Conservation (phyloP, 305 asterid genomes). For the Fraxinus baroniana region DNA sequence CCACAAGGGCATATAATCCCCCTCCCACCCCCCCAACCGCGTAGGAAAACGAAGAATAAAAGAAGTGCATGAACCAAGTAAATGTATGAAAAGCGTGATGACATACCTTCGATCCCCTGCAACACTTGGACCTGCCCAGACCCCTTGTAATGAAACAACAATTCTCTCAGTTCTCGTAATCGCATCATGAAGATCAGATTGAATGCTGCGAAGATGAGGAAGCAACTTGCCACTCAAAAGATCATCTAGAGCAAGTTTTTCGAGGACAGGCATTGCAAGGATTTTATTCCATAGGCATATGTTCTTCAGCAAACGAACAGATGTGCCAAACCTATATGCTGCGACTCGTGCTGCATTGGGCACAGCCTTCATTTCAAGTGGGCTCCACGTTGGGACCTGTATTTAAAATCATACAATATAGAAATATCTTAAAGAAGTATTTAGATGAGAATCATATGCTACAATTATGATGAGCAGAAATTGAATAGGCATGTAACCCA, state of each 20-base stretch:
- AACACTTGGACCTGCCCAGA: conserved; percentile 81
- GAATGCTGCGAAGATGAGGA: conserved; percentile 89
- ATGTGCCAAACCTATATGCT: conserved; percentile 80
- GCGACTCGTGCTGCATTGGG: conserved; percentile 90
- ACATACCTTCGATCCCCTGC: conserved; percentile 62
- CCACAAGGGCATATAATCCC: neutral
- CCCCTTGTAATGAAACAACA: conserved; percentile 69
- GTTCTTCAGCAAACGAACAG: conserved; percentile 80
- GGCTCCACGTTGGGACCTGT: conserved; percentile 89
- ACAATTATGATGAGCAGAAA: neutral
- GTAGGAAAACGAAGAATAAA: neutral
- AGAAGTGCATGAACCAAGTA: neutral
- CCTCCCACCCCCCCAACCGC: too few relatives aligned
- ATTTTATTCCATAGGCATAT: conserved; percentile 75
- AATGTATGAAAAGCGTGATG: neutral
- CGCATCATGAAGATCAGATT: conserved; percentile 70
- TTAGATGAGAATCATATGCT: neutral
- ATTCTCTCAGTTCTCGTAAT: conserved; percentile 70
- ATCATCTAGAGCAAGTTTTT: conserved; percentile 76
- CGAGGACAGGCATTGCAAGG: conserved; percentile 71
- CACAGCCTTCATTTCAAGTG: conserved; percentile 59
- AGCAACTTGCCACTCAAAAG: conserved; percentile 73
- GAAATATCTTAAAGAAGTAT: neutral
- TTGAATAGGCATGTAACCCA: neutral
- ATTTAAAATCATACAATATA: neutral